phyloP scores from a whole-genome alignment of 441 rosid genomes.

The Bocquillonia castaneifolia region DNA sequence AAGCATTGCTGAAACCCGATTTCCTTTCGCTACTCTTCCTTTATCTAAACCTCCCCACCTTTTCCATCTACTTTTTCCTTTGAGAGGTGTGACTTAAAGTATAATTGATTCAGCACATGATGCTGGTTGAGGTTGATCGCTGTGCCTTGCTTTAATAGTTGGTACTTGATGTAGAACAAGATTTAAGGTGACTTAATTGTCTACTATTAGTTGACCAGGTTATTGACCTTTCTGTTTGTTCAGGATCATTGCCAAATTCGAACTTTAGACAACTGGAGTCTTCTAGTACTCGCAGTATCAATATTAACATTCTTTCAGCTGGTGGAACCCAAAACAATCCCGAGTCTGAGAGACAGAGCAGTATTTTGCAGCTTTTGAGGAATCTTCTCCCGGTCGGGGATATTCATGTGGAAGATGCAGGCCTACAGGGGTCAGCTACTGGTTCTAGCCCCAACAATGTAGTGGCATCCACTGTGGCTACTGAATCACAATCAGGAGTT shows the following conservation, averaged over 20 bases:
- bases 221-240: conserved; percentile 18
- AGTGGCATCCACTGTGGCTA: conserved; percentile 24
- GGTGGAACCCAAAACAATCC: conserved; percentile 38
- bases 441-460: conserved; percentile 30
- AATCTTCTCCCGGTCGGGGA: conserved; percentile 57
- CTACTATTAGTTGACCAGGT: neutral
- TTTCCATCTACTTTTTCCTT: neutral
- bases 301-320: conserved; percentile 36
- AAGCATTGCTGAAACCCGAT: too few relatives aligned
- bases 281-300: conserved; percentile 34
- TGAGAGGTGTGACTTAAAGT: too few relatives aligned
- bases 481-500: conserved; percentile 32
- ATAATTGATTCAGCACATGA: neutral
- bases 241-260: conserved; percentile 35
- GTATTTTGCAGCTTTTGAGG: conserved; percentile 48
- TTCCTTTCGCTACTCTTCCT: too few relatives aligned
- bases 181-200: neutral
- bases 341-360: conserved; percentile 44
- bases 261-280: conserved; percentile 37
- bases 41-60: too few relatives aligned
- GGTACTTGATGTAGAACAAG: neutral
- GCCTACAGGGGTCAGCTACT: conserved; percentile 31
- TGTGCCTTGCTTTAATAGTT: conserved; percentile 5
- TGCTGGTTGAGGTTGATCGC: conserved; percentile 9
- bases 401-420: conserved; percentile 39